Conservation (phyloP, 108 stramenopile genomes). For the Epipyxis sp. region DNA sequence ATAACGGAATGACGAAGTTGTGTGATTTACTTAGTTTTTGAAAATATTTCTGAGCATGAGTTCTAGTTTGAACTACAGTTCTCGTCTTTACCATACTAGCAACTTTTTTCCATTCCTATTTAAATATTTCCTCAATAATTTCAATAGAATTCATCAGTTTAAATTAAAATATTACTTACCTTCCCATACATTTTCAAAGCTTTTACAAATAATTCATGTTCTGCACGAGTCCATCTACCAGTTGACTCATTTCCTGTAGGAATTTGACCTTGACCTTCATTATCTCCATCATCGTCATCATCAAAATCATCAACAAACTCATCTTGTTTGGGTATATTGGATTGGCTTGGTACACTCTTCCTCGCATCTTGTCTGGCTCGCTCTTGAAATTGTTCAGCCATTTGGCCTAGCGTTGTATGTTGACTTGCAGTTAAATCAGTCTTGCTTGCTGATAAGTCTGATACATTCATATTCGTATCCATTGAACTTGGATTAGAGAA, state of each 20-base stretch:
- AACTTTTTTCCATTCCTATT: slow-evolving; percentile 25
- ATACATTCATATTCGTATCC: too few relatives aligned
- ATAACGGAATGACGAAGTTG: background rate
- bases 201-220: slow-evolving; percentile 20
- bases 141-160: background rate
- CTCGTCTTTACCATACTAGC: slow-evolving; percentile 71
- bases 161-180: background rate
- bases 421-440: too few relatives aligned
- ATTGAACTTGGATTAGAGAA: too few relatives aligned
- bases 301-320: too few relatives aligned
- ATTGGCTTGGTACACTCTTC: too few relatives aligned
- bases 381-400: background rate
- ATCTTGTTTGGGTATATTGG: too few relatives aligned
- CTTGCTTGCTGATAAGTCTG: too few relatives aligned
- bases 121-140: background rate
- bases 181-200: slow-evolving; percentile 33
- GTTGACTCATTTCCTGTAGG: background rate
- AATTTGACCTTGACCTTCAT: background rate
- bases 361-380: background rate
- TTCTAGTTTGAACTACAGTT: slow-evolving; percentile 93
- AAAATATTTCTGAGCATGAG: slow-evolving; percentile 99
- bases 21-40: slow-evolving; percentile 81
- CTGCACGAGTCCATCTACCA: slow-evolving; percentile 23
- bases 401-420: slow-evolving; percentile 6
- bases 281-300: slow-evolving; percentile 17